phyloP scores from a whole-genome alignment of 108 stramenopile genomes.

The Skeletonema potamos region DNA sequence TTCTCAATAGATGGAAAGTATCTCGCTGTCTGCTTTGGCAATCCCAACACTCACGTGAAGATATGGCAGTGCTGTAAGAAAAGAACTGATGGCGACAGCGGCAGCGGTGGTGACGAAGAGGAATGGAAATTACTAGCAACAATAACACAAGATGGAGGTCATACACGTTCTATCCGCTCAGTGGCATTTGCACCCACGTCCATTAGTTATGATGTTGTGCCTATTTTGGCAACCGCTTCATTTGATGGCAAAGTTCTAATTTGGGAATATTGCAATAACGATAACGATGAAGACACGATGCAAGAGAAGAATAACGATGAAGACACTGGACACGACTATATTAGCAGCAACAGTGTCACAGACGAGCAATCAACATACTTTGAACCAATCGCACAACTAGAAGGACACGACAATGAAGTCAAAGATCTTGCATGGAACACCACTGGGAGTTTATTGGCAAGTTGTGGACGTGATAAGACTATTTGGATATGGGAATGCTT shows the following conservation, averaged over 20 bases:
- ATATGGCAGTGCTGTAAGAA: constrained; percentile 48
- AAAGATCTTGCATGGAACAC: constrained; percentile 91
- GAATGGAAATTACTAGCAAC: constrained; percentile 34
- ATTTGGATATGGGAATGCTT: constrained; percentile 98
- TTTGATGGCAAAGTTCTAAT: constrained; percentile 92
- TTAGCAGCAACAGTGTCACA: background rate
- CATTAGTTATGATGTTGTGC: constrained; percentile 24
- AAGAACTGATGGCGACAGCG: background rate
- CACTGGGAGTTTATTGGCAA: constrained; percentile 89
- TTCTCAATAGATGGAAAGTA: constrained; percentile 74
- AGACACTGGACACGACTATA: background rate
- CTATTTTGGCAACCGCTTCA: constrained; percentile 77
- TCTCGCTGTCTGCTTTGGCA: constrained; percentile 73
- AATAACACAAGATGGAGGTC: constrained; percentile 48
- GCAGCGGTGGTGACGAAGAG: background rate
- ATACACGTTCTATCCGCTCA: constrained; percentile 63
- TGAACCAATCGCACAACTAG: constrained; percentile 84
- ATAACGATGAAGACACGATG: background rate
- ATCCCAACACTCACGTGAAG: constrained; percentile 69
- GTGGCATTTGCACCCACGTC: constrained; percentile 70
- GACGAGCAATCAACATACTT: constrained; percentile 31
- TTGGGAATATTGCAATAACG: constrained; percentile 62
- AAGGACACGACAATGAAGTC: constrained; percentile 94
- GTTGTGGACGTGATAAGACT: constrained; percentile 96
- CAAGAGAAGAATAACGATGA: background rate